phyloP scores from a whole-genome alignment of 2,329 filamentous ascomycete genomes.

The Aureobasidium sp. region DNA sequence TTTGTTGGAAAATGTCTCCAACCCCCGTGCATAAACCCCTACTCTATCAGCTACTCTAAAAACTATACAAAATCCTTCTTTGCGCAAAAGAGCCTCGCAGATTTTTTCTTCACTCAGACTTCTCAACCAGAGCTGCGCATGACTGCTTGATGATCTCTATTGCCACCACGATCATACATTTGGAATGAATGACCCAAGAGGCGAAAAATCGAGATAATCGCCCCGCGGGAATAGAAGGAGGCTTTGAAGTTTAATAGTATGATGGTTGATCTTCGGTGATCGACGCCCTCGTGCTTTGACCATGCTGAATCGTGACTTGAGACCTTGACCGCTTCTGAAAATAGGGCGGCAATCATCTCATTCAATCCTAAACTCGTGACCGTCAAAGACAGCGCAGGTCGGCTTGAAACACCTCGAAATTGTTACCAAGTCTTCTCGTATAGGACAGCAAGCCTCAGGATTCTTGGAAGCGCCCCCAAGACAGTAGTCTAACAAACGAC shows the following conservation, averaged over 20 bases:
- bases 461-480: not conserved
- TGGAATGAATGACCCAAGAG: not conserved
- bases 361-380: not conserved
- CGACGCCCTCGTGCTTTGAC: not conserved
- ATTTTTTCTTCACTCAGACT: not conserved
- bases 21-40: not conserved
- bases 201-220: not conserved
- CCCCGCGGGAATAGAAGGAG: not conserved
- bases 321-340: not conserved
- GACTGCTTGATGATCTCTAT: not conserved
- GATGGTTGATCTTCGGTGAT: slow-evolving; percentile 5
- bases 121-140: not conserved
- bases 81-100: not conserved
- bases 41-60: not conserved
- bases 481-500: not conserved
- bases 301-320: not conserved
- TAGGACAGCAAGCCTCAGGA: not conserved
- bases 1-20: not conserved
- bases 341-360: not conserved
- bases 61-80: not conserved
- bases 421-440: not conserved
- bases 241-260: not conserved
- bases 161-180: not conserved
- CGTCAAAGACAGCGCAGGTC: not conserved
- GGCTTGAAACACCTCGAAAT: slow-evolving; percentile 1